Evolutionary conservation across 495 filamentous ascomycete genomes (phyloP), one percentile per base, ranked within the genome.

Genomic region (Penicillium ochrochloron): DNA sequence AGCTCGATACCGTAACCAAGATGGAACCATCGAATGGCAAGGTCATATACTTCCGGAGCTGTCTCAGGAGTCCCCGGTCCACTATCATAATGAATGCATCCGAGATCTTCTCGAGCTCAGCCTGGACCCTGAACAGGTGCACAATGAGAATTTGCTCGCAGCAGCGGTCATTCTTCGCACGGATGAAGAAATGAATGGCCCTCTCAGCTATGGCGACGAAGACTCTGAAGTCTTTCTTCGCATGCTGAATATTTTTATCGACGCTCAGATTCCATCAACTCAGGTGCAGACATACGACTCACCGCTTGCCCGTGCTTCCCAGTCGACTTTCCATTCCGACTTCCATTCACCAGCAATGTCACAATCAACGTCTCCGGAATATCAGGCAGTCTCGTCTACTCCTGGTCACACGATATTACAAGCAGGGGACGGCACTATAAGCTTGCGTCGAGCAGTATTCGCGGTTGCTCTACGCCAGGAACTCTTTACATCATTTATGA

Each of bases 1-100:
- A 0, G 44, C 8, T 23, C 44, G 44, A 3, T 48, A 48, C 23
- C 44, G 44, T 19, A 48, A 48, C 3, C 19, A 25, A 48, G 44
- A 48, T 48, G 44, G 44, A 12, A 48, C 44, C 19, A 48, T 48
- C 19, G 44, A 48, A 48, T 48, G 44, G 44, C 44, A 48, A 48
- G 44, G 44, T 5, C 44, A 48, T 23, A 4, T 25, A 12, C 44
- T 48, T 25, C 44, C 21, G 10, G 44, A 48, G 19, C n/a, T 48
- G 21, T 48, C 44, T 2, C 44, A 25, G 21, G 44, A 48, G 44
- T 25, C 44, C 21, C 44, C 44, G 10, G 44, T 48, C 44, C 9
- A 48, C 19, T 48, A 48, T 7, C 44, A 48, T 12, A 48, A 48
- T 48, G 44, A 48, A 48, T 48, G 44, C 21, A 48, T 48, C 44